Evolutionary conservation across 805 yeast species (phyloP).

Genomic region (Cephaloascus fragrans): DNA sequence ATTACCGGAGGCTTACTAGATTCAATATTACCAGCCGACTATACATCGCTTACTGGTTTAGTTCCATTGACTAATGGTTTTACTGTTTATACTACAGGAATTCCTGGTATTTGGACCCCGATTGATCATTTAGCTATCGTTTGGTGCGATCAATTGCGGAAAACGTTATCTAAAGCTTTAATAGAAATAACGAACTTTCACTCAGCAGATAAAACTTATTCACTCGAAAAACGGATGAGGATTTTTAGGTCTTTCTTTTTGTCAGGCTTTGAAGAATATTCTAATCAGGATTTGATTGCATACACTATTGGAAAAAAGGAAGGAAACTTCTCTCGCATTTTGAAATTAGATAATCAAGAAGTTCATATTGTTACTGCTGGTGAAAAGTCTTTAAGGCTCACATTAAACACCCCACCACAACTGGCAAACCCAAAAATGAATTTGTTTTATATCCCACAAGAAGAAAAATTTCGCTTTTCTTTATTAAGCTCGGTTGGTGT

Average conservation of each 20-base stretch:
- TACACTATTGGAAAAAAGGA: constrained; percentile 9
- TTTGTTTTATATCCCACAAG: constrained; percentile 19
- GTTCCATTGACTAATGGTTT: constrained; percentile 73
- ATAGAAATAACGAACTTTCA: constrained; percentile 47
- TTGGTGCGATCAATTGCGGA: constrained; percentile 88
- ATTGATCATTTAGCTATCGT: constrained; percentile 92
- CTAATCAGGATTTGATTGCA: constrained; percentile 15
- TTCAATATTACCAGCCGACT: constrained; percentile 79
- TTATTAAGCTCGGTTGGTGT: constrained; percentile 15
- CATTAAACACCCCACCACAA: neutral
- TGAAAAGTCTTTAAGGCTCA: neutral
- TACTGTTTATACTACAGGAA: constrained; percentile 74
- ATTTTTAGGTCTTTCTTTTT: constrained; percentile 34
- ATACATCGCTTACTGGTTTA: constrained; percentile 62
- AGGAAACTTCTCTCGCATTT: constrained; percentile 1
- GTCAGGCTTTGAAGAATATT: constrained; percentile 48
- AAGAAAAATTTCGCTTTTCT: constrained; percentile 15
- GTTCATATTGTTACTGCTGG: no score
- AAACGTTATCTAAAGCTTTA: constrained; percentile 47
- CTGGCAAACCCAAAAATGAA: constrained; percentile 22
- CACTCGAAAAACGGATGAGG: constrained; percentile 47
- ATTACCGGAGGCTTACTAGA: constrained; percentile 86
- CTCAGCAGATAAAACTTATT: constrained; percentile 37
- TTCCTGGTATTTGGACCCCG: constrained; percentile 89
- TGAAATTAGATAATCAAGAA: no score